A percentile compares a stretch with the other conserved stretches of the same genome.
Evolutionary conservation across 2,329 filamentous ascomycete genomes (phyloP).

Genomic region (Gaeumannomyces tritici): DNA sequence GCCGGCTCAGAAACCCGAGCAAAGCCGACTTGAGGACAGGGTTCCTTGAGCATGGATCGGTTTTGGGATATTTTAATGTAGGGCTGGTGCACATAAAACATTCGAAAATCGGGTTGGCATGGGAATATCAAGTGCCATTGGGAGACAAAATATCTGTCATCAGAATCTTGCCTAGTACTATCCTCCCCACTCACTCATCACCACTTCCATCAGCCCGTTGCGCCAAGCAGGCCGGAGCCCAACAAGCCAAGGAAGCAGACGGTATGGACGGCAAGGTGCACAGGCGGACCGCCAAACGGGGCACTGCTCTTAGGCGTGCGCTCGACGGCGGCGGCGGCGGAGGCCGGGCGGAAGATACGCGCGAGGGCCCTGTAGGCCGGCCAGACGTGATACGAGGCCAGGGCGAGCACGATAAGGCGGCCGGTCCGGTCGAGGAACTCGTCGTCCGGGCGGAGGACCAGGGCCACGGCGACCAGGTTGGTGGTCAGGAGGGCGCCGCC

Average conservation of each 20-base stretch:
- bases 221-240: constrained; percentile 10
- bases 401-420: constrained; percentile 24
- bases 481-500: constrained; percentile 36
- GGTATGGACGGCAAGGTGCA: constrained; percentile 35
- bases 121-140: background rate
- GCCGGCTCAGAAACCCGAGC: background rate
- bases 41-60: background rate
- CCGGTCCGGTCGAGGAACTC: constrained; percentile 21
- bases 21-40: no score
- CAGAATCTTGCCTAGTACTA: background rate
- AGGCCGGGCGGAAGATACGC: constrained; percentile 15
- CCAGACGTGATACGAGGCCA: constrained; percentile 40
- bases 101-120: background rate
- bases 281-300: constrained; percentile 32
- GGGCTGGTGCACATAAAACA: background rate
- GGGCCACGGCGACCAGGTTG: constrained; percentile 30
- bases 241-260: constrained; percentile 26
- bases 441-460: constrained; percentile 20
- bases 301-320: background rate
- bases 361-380: constrained; percentile 32
- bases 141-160: background rate
- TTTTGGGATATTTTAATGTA: background rate
- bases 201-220: background rate
- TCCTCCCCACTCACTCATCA: no score
- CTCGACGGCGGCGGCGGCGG: background rate